Conservation (phyloP, 257 asterid species). For the Dorcoceras hygrometricum region DNA sequence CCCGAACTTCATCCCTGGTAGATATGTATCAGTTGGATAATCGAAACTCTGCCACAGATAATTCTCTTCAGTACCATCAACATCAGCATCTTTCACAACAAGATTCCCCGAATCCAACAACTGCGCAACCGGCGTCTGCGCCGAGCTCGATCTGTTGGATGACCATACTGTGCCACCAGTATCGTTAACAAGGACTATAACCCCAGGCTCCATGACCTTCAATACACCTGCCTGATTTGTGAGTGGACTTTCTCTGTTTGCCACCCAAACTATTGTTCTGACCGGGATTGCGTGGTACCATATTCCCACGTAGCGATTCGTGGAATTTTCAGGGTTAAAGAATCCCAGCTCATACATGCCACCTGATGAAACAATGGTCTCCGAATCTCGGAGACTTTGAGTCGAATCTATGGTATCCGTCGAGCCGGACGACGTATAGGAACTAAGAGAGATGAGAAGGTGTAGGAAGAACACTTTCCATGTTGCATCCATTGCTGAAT, state of each 20-base stretch:
- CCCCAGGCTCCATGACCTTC: constrained; percentile 16
- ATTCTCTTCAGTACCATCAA: constrained; percentile 19
- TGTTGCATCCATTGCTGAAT: background rate
- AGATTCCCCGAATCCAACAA: constrained; percentile 36
- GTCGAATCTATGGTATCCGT: constrained; percentile 11
- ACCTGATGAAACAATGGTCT: constrained; percentile 32
- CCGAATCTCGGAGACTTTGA: constrained; percentile 22
- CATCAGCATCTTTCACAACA: constrained; percentile 30
- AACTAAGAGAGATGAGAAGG: background rate
- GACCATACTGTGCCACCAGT: constrained; percentile 29
- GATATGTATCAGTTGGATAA: constrained; percentile 21
- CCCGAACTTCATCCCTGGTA: constrained; percentile 40
- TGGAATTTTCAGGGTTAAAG: constrained; percentile 5
- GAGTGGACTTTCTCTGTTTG: constrained; percentile 26
- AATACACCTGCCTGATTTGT: constrained; percentile 19
- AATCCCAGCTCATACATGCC: constrained; percentile 39
- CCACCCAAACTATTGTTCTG: constrained; percentile 1
- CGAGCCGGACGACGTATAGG: background rate
- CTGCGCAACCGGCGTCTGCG: constrained; percentile 21
- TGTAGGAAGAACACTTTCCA: background rate
- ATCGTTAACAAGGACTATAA: constrained; percentile 25
- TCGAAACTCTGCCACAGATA: constrained; percentile 28
- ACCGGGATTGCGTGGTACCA: constrained; percentile 30
- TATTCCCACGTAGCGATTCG: constrained; percentile 28
- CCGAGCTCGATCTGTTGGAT: constrained; percentile 18